phyloP scores from a whole-genome alignment of 2,329 filamentous ascomycete species.

The Fusarium algeriense region DNA sequence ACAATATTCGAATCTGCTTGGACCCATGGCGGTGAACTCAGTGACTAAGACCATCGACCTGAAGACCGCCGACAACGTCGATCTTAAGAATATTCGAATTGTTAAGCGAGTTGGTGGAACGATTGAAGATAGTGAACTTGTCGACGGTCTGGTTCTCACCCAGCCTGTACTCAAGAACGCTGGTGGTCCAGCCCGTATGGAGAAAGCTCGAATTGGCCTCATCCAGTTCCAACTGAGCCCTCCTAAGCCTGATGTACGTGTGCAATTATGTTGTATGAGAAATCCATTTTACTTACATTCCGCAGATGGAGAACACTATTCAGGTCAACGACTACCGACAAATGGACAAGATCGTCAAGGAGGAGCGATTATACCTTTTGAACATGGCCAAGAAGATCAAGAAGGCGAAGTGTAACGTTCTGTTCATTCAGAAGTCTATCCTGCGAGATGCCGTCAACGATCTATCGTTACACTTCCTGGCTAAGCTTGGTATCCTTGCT shows the following conservation, averaged over 20 bases:
- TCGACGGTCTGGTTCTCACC: constrained; percentile 92
- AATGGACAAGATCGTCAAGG: constrained; percentile 99
- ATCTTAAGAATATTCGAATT: constrained; percentile 95
- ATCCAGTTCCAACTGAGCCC: constrained; percentile 99
- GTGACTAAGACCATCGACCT: constrained; percentile 96
- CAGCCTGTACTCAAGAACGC: constrained; percentile 95
- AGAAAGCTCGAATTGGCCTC: constrained; percentile 96
- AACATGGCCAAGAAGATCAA: constrained; percentile 99
- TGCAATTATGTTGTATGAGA: constrained; percentile 24
- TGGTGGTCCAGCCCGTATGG: constrained; percentile 89
- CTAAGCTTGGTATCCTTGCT: constrained; percentile 94
- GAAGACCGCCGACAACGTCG: constrained; percentile 95
- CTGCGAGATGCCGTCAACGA: constrained; percentile 98
- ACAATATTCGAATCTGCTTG: constrained; percentile 93
- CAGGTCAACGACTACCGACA: constrained; percentile 99
- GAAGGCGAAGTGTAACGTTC: constrained; percentile 99
- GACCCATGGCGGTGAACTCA: constrained; percentile 98
- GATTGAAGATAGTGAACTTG: constrained; percentile 97
- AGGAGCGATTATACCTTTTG: constrained; percentile 96
- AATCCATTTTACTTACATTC: constrained; percentile 33
- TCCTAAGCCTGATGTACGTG: constrained; percentile 90
- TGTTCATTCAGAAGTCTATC: constrained; percentile 98
- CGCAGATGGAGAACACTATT: constrained; percentile 98
- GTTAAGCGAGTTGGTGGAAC: constrained; percentile 98
- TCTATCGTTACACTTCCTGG: constrained; percentile 94